Evolutionary conservation across 192 early-diverging fungal genomes (phyloP).

Genomic region (Coemansia sp.): DNA sequence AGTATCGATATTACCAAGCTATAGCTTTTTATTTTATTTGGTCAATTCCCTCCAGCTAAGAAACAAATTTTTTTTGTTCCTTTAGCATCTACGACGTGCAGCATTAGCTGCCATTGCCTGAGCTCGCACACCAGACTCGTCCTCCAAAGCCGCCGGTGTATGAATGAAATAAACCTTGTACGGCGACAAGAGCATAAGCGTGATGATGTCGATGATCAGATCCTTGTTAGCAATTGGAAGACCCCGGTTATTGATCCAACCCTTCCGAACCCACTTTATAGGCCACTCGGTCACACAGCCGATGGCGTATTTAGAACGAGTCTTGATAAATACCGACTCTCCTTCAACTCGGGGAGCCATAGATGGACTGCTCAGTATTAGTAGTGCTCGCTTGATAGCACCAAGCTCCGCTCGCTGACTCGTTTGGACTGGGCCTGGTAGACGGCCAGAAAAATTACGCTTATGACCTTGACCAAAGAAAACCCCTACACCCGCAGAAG

Average conservation of each 20-base stretch:
- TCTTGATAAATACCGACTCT: not conserved
- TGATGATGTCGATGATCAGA: not conserved
- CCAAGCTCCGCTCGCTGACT: not conserved
- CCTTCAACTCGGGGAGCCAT: not conserved
- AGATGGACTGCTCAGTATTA: not conserved
- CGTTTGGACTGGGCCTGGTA: not conserved
- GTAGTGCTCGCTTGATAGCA: not conserved
- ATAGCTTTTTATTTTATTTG: not conserved
- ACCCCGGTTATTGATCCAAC: not conserved
- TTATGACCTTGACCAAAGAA: not conserved
- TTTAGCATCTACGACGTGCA: not conserved
- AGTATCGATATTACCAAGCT: not conserved
- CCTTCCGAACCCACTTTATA: not conserved
- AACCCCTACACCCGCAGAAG: not conserved
- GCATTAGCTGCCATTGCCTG: not conserved
- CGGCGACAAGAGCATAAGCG: not conserved
- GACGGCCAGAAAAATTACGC: not conserved
- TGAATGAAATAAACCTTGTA: conserved; percentile 5
- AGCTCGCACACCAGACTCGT: conserved; percentile 3
- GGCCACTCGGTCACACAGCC: conserved; percentile 1
- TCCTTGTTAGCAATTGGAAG: not conserved
- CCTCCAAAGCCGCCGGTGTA: not conserved
- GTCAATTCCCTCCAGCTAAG: not conserved
- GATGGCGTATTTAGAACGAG: not conserved
- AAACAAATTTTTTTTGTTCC: not conserved